A percentile compares a stretch with the other conserved stretches of the same genome.
Evolutionary conservation across 257 asterid species (phyloP).

Genomic region (Apocynum venetum): DNA sequence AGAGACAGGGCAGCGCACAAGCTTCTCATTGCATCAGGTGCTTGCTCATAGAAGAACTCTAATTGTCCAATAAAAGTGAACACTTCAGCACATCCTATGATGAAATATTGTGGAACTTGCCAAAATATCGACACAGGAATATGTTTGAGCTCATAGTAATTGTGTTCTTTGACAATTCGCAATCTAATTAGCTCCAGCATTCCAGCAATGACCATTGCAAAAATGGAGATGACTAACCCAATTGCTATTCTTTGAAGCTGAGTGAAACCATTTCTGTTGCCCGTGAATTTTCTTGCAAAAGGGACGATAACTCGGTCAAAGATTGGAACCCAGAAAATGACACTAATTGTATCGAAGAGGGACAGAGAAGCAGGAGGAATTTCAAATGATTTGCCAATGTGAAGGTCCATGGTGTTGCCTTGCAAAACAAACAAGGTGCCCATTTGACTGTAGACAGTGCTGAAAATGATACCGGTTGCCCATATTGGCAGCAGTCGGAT

Average conservation of each 20-base stretch:
- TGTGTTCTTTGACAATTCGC: slow-evolving; percentile 27
- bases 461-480: slow-evolving; percentile 67
- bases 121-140: slow-evolving; percentile 51
- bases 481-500: slow-evolving; percentile 48
- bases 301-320: slow-evolving; percentile 57
- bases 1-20: slow-evolving; percentile 55
- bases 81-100: slow-evolving; percentile 68
- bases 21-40: slow-evolving; percentile 67
- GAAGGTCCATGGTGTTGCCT: slow-evolving; percentile 57
- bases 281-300: slow-evolving; percentile 38
- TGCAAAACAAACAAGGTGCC: slow-evolving; percentile 64
- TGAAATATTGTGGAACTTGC: slow-evolving; percentile 68
- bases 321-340: slow-evolving; percentile 58
- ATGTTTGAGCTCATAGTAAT: slow-evolving; percentile 34
- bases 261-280: slow-evolving; percentile 57
- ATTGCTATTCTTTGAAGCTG: slow-evolving; percentile 63
- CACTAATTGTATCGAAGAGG: slow-evolving; percentile 55
- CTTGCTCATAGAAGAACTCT: slow-evolving; percentile 65
- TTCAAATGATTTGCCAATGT: slow-evolving; percentile 35
- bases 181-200: slow-evolving; percentile 41
- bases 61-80: slow-evolving; percentile 52
- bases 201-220: slow-evolving; percentile 51
- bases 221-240: slow-evolving; percentile 51
- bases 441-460: slow-evolving; percentile 64
- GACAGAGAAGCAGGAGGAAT: slow-evolving; percentile 62